These are phyloP conservation scores for Botryosphaeria dothidea DNA, from an alignment of 2,329 filamentous ascomycete species.

Conservation along the genomic window DNA sequence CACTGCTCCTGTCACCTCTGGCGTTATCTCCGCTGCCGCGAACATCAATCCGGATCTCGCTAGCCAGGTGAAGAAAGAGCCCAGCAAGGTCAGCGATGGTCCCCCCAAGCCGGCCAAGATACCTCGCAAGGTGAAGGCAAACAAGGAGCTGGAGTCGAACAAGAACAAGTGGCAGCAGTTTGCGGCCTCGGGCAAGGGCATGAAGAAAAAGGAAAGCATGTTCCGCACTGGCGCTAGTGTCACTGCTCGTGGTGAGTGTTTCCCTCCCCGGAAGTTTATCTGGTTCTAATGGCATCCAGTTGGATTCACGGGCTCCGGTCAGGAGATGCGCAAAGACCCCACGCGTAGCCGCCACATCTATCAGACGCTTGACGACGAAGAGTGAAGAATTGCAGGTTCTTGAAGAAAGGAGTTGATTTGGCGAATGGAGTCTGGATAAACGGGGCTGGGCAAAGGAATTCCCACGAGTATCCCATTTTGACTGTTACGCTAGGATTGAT, in stretches of 20 bases:
- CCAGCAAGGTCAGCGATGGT: constrained; percentile 63
- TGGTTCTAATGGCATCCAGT: constrained; percentile 57
- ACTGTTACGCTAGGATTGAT: constrained; percentile 1
- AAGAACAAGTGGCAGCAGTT: constrained; percentile 97
- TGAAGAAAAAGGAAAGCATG: constrained; percentile 90
- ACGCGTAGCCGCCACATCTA: constrained; percentile 53
- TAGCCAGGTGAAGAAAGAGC: constrained; percentile 64
- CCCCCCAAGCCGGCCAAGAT: constrained; percentile 65
- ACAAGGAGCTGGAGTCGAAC: constrained; percentile 84
- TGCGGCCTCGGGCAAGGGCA: constrained; percentile 65
- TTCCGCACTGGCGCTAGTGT: constrained; percentile 89
- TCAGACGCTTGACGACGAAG: constrained; percentile 10
- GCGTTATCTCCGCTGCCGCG: constrained; percentile 66
- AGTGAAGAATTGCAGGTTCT: neutral
- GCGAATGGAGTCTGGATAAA: constrained; percentile 15
- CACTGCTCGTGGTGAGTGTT: constrained; percentile 73
- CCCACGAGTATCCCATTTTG: constrained; percentile 13
- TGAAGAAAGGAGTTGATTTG: neutral
- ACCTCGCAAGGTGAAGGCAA: constrained; percentile 79
- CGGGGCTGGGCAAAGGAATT: neutral
- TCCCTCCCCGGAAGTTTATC: constrained; percentile 9
- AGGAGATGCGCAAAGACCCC: constrained; percentile 91
- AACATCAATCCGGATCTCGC: constrained; percentile 67
- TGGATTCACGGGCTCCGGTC: constrained; percentile 92
- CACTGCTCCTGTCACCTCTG: constrained; percentile 40